These are phyloP conservation scores for Pyrus bretschneideri DNA, from an alignment of 306 rosid species.

Conservation along the genomic window DNA sequence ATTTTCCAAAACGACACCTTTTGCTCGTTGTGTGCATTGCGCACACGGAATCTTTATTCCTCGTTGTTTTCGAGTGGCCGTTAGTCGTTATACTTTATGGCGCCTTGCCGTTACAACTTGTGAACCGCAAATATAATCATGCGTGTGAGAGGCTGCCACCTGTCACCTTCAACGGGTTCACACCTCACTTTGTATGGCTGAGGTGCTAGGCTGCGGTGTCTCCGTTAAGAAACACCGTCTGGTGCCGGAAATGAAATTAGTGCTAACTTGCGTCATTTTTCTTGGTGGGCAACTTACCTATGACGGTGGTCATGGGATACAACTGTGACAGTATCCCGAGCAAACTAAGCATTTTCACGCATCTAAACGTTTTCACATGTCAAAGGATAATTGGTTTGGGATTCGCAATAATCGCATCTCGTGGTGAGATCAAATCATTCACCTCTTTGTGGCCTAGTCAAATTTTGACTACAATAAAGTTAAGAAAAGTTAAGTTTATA, in stretches of 20 bases:
- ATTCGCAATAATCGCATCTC: no score
- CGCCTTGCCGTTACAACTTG: conserved; percentile 1
- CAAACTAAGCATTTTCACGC: neutral
- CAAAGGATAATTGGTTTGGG: no score
- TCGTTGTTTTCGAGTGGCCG: neutral
- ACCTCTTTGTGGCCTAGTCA: no score
- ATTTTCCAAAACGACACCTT: neutral
- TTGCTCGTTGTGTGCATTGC: neutral
- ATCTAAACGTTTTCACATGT: no score
- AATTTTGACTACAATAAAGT: no score
- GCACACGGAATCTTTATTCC: neutral
- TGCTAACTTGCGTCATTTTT: neutral
- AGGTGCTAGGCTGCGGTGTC: neutral
- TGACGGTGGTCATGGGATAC: neutral
- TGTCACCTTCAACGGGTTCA: neutral
- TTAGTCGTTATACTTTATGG: neutral
- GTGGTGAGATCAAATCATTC: no score
- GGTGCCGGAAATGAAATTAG: neutral
- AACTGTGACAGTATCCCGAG: neutral
- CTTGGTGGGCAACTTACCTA: neutral
- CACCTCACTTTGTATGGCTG: neutral
- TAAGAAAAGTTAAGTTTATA: no score
- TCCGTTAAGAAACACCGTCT: neutral
- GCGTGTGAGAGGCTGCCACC: neutral
- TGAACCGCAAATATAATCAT: neutral